These are phyloP conservation scores for Crassisporium funariophilum DNA, from an alignment of 768 basidiomycete genomes.

Conservation along the genomic window DNA sequence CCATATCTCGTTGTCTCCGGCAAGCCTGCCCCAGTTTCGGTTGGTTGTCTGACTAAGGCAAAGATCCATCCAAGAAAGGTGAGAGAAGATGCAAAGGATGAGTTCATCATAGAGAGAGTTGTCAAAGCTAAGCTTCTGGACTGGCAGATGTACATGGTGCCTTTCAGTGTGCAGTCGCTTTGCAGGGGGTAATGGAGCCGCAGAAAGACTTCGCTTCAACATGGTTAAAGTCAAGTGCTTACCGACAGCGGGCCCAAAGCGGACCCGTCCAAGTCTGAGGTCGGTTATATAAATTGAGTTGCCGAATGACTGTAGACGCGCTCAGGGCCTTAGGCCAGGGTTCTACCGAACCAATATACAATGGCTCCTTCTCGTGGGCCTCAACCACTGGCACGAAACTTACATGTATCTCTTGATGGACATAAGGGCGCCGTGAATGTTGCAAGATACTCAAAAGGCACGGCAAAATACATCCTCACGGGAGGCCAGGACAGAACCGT, in stretches of 20 bases:
- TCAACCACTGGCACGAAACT: slow-evolving; percentile 54
- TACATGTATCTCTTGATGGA: slow-evolving; percentile 61
- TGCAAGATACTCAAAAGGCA: slow-evolving; percentile 88
- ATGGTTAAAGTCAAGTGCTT: slow-evolving; percentile 28
- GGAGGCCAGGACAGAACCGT: slow-evolving; percentile 92
- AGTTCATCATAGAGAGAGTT: slow-evolving; percentile 74
- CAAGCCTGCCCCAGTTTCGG: slow-evolving; percentile 66
- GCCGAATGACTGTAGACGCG: not conserved
- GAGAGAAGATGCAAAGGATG: slow-evolving; percentile 71
- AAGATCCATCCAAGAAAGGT: slow-evolving; percentile 67
- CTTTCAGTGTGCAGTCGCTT: slow-evolving; percentile 52
- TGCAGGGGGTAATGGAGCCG: slow-evolving; percentile 50
- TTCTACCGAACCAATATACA: not conserved
- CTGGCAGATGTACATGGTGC: slow-evolving; percentile 9
- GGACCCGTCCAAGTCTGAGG: too few species aligned
- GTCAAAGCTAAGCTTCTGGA: slow-evolving; percentile 45
- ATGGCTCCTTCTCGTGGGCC: slow-evolving; percentile 60
- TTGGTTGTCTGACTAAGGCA: slow-evolving; percentile 65
- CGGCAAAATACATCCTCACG: slow-evolving; percentile 86
- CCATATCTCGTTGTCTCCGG: slow-evolving; percentile 77
- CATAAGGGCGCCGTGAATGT: slow-evolving; percentile 91
- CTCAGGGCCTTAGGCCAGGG: not conserved
- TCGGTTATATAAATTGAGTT: too few species aligned
- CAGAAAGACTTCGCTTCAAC: slow-evolving; percentile 55
- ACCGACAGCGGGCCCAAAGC: too few species aligned